These are phyloP conservation scores for Cichorium intybus DNA, from an alignment of 140 eudicot genomes.

Conservation along the genomic window DNA sequence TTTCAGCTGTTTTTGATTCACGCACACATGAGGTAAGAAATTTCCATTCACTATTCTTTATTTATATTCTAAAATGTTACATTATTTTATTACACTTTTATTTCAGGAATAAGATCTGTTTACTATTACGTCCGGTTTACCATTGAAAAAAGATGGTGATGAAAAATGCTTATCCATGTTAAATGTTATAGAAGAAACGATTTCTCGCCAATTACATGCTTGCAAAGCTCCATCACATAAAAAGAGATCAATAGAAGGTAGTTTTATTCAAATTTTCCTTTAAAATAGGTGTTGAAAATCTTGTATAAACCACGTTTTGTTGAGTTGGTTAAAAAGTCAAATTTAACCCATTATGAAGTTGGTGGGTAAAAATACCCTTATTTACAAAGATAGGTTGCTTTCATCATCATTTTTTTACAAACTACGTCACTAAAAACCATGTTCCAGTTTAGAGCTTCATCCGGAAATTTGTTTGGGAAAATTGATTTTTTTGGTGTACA, in stretches of 20 bases:
- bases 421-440: no score
- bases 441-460: no score
- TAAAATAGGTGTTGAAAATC: no score
- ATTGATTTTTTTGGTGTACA: no score
- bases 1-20: conserved; percentile 79
- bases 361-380: no score
- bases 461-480: no score
- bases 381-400: no score
- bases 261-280: background rate
- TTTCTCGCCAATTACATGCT: conserved; percentile 87
- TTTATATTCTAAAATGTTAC: background rate
- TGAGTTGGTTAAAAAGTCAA: no score
- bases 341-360: no score
- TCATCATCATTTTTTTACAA: no score
- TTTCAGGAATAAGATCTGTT: conserved; percentile 89
- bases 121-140: conserved; percentile 82
- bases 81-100: background rate
- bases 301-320: no score
- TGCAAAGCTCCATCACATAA: conserved; percentile 74
- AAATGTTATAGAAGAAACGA: conserved; percentile 84
- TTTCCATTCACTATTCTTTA: conserved; percentile 18
- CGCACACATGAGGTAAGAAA: conserved; percentile 94
- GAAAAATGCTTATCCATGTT: conserved; percentile 87
- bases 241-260: conserved; percentile 79
- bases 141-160: conserved; percentile 80